A percentile compares a stretch with the other conserved stretches of the same genome.
phyloP scores from a whole-genome alignment of 257 asterid species.

The Schizonepeta tenuifolia region DNA sequence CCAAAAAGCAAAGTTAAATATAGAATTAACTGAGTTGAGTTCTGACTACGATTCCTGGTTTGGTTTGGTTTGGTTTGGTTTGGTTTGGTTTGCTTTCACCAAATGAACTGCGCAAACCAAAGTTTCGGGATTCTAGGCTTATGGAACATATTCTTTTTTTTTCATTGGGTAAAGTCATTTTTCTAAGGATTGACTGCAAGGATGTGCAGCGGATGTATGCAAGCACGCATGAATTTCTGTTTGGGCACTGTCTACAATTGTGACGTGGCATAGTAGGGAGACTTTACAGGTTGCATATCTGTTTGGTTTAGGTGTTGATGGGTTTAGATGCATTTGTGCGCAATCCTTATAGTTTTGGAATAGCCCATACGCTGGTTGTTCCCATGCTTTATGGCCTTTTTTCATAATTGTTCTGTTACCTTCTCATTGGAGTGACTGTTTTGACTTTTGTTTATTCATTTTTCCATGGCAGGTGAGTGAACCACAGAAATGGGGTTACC shows the following conservation, averaged over 20 bases:
- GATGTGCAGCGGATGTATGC: not conserved
- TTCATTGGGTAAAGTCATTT: not conserved
- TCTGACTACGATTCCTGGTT: not conserved
- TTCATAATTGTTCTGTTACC: slow-evolving; percentile 12
- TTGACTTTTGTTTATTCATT: slow-evolving; percentile 17
- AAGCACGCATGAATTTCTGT: slow-evolving; percentile 3
- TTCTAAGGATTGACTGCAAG: not conserved
- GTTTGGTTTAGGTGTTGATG: slow-evolving; percentile 3
- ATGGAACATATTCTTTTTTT: not conserved
- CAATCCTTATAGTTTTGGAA: not conserved
- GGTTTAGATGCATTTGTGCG: not conserved
- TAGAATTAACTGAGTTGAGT: not conserved
- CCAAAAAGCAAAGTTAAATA: not conserved
- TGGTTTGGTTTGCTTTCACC: not conserved
- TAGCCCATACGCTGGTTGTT: not conserved
- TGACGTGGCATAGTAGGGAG: not conserved
- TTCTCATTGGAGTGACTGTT: not conserved
- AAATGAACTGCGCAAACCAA: not conserved
- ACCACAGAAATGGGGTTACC: slow-evolving; percentile 87
- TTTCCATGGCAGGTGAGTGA: slow-evolving; percentile 71
- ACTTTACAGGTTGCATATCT: not conserved
- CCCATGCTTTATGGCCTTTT: slow-evolving; percentile 1
- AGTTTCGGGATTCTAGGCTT: not conserved
- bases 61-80: not conserved
- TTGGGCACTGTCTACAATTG: too few species aligned